These are phyloP conservation scores for Thoreauomyces humboldtii DNA, from an alignment of 192 early-diverging fungal species.

Conservation along the genomic window DNA sequence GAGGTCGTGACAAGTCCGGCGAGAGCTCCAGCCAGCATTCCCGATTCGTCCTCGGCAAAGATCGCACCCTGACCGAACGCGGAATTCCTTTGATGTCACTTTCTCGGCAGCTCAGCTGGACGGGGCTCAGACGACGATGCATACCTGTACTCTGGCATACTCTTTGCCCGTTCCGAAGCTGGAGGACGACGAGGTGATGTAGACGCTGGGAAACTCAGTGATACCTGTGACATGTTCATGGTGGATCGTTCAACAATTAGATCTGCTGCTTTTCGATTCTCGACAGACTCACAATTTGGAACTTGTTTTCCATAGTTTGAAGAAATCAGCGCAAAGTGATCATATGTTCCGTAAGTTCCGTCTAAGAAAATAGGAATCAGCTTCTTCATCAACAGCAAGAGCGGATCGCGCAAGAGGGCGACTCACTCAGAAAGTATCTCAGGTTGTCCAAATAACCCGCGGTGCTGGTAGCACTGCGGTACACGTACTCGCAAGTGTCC, in stretches of 20 bases:
- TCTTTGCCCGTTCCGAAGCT: background rate
- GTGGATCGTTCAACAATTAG: too few species aligned
- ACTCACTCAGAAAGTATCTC: background rate
- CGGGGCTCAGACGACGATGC: too few species aligned
- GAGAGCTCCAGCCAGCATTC: conserved; percentile 24
- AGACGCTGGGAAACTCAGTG: background rate
- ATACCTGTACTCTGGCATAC: conserved; percentile 1
- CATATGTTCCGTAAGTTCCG: background rate
- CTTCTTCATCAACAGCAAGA: too few species aligned
- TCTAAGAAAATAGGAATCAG: background rate
- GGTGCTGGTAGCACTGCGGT: background rate
- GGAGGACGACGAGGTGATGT: background rate
- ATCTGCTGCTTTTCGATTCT: too few species aligned
- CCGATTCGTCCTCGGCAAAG: conserved; percentile 26
- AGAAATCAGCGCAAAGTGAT: background rate
- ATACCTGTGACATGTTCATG: too few species aligned
- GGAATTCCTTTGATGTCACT: too few species aligned
- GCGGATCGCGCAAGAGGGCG: too few species aligned
- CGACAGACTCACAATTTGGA: background rate
- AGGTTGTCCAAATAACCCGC: background rate
- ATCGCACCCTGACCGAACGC: conserved; percentile 4
- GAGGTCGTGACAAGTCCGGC: conserved; percentile 9
- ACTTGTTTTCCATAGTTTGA: conserved; percentile 2
- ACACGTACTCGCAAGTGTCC: background rate
- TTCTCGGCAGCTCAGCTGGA: too few species aligned